A percentile compares a stretch with the other conserved stretches of the same genome.
Conservation (phyloP, 352 stramenopile species). For the Pythium aphanidermatum region DNA sequence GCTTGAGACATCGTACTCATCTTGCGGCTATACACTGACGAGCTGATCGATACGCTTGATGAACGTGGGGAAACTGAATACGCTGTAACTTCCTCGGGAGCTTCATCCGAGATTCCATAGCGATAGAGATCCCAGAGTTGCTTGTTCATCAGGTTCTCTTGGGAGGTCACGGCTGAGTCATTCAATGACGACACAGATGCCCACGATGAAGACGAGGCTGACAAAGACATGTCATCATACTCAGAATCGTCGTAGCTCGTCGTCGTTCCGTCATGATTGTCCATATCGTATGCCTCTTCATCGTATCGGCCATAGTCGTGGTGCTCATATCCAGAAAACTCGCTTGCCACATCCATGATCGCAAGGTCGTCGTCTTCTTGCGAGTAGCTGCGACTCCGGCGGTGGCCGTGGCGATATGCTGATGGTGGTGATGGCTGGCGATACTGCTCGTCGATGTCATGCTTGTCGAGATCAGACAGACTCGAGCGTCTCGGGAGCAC, state of each 20-base stretch:
- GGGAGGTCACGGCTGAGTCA: slow-evolving; percentile 2
- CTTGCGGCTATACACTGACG: slow-evolving; percentile 5
- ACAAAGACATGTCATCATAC: slow-evolving; percentile 8
- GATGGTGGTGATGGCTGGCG: not conserved
- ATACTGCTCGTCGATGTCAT: not conserved
- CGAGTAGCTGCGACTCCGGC: not conserved
- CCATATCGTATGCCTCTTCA: too few relatives aligned
- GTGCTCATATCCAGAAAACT: slow-evolving; percentile 9
- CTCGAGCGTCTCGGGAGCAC: slow-evolving; percentile 3
- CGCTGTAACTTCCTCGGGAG: slow-evolving; percentile 6
- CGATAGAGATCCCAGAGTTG: slow-evolving; percentile 52
- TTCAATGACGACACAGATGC: slow-evolving; percentile 2
- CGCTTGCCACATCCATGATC: slow-evolving; percentile 12
- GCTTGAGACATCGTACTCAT: slow-evolving; percentile 22
- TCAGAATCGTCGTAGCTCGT: not conserved
- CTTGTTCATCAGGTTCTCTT: slow-evolving; percentile 44
- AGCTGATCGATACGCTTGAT: slow-evolving; percentile 2
- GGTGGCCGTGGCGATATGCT: not conserved
- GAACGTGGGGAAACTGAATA: not conserved
- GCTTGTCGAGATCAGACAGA: not conserved
- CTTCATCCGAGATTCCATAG: slow-evolving; percentile 44
- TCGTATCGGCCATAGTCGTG: slow-evolving; percentile 4
- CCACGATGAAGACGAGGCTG: slow-evolving; percentile 11
- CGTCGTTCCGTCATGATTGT: not conserved
- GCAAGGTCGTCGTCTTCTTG: slow-evolving; percentile 3